Base-by-base conservation (phyloP, 2,329 filamentous ascomycete species). In the Botrytis elliptica region DNA sequence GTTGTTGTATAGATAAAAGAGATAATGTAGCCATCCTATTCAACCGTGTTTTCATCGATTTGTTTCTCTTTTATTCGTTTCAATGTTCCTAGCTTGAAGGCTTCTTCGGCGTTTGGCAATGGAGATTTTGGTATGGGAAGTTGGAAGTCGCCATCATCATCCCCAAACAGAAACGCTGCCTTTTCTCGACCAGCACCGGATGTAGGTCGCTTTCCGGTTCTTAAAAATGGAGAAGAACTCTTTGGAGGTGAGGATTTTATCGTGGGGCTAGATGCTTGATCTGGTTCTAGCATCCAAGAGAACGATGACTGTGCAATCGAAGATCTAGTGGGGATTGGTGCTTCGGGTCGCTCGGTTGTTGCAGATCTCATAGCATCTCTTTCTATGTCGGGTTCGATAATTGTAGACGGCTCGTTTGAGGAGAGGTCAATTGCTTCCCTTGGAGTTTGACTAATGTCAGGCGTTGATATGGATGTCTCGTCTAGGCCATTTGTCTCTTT, bases 291-390 rank as follows among this genome's bases (percentile, higher is more conserved):
- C 91, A 94, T 94, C 91, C 91, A 94, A 1, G 92, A 90, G 81
- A 93, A 94, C 6, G 90, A 92, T 12, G 92, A 93, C 77, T 93
- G 91, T 1, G 91, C 91, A 49, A 94, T 85, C 0, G 87, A 89
- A 5, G 91, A 92, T 36, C 91, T 86, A 33, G 89, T 89, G 0
- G 88, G 89, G 25, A 89, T 86, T 2, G 87, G 83, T 63, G 81
- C 83, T 82, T 65, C 79, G 60, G 76, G 81, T 72, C 74, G 57
- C 20, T 57, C 44, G 10, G 52, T 40, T 60, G 40, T 75, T 63
- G 77, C 36, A 49, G 71, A 49, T 33, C 75, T 60, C 22, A 44
- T 46, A 63, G 38, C 59, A 25, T 76, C 72, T 20, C 38, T 57
- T 46, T 66, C 57, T 20, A 69, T 25, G 6, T 52, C 20, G 36